Evolutionary conservation across 2,329 filamentous ascomycete genomes (phyloP).

Genomic region (Colletotrichum tabaci): DNA sequence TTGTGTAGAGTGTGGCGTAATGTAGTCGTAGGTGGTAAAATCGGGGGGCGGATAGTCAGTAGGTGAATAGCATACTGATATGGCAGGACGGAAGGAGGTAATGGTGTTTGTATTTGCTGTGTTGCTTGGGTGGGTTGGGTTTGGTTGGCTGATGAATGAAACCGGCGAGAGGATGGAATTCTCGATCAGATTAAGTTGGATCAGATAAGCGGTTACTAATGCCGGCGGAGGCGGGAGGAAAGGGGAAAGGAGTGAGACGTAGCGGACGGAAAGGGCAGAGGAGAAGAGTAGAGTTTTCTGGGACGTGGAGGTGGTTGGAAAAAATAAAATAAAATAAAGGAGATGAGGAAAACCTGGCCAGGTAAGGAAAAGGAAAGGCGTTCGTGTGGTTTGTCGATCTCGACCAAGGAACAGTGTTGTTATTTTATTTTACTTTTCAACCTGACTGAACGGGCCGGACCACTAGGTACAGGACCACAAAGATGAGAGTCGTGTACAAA

Average conservation of each 20-base stretch:
- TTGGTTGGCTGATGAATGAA: slow-evolving; percentile 22
- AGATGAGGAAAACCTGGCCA: neutral
- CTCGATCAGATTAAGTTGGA: slow-evolving; percentile 40
- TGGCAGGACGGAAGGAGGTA: neutral
- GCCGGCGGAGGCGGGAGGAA: slow-evolving; percentile 6
- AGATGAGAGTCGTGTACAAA: neutral
- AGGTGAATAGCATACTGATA: slow-evolving; percentile 31
- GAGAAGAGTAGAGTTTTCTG: slow-evolving; percentile 20
- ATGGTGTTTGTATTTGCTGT: slow-evolving; percentile 2
- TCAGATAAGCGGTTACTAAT: slow-evolving; percentile 38
- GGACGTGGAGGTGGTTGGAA: slow-evolving; percentile 28
- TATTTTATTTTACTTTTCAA: neutral
- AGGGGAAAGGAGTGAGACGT: neutral
- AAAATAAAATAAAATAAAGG: slow-evolving; percentile 23
- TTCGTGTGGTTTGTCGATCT: slow-evolving; percentile 6
- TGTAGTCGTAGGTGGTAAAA: slow-evolving; percentile 28
- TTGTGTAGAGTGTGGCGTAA: slow-evolving; percentile 31
- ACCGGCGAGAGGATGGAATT: slow-evolving; percentile 27
- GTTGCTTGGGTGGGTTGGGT: neutral
- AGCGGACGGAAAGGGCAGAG: slow-evolving; percentile 4
- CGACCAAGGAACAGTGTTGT: slow-evolving; percentile 6
- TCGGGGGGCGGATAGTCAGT: slow-evolving; percentile 36
- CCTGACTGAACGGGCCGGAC: neutral
- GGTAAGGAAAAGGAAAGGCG: slow-evolving; percentile 12
- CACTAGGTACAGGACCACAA: slow-evolving; percentile 2